Evolutionary conservation across 1,139 yeast species (phyloP), one percentile per base, ranked within the genome.

Genomic region (Pichiaceae sp.): DNA sequence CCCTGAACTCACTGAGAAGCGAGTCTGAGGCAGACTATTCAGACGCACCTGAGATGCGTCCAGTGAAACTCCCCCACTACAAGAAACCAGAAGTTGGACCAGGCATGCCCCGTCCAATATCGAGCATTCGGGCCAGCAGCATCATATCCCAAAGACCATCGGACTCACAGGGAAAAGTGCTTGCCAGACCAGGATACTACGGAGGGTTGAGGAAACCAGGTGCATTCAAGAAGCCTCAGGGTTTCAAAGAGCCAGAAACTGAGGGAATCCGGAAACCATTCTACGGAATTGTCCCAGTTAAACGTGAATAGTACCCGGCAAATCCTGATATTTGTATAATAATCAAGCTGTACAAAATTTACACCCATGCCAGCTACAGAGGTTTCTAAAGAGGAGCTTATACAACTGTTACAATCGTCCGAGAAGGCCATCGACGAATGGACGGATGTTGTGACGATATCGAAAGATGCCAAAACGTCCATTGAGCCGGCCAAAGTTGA

Each of bases 151-250:
- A 21, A 11, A 21, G 11, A 21, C 24, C 24, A 21, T 21, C 24
- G 8, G 31, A 20, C 17, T 4, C 4, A 12, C 32, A 29, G 12
- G 36, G 40, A 11, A 15, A 20, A 11, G 40, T 39, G 3, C 17
- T 15, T 25, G 6, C 29, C 8, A 31, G 45, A 17, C 48, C 45
- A 16, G 42, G 43, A 15, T 32, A 31, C 18, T 38, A 36, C 25
- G 69, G 69, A 1, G 24, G 24, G 7, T 57, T 72, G 29, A 60
- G 70, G 47, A 71, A 69, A 50, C 80, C 79, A 1, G 75, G 75
- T 11, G 72, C 74, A 21, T 67, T 72, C 52, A 65, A 68, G 43
- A 61, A 54, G 38, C 63, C 66, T 6, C 40, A 46, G 14, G 49
- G 46, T 8, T 44, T 46, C 28, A 29, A 14, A 23, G 25, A 21